Percentiles rank a stretch among this genome's conserved stretches.
phyloP scores from a whole-genome alignment of 805 yeast species.

The Jamesozyma gamospora region DNA sequence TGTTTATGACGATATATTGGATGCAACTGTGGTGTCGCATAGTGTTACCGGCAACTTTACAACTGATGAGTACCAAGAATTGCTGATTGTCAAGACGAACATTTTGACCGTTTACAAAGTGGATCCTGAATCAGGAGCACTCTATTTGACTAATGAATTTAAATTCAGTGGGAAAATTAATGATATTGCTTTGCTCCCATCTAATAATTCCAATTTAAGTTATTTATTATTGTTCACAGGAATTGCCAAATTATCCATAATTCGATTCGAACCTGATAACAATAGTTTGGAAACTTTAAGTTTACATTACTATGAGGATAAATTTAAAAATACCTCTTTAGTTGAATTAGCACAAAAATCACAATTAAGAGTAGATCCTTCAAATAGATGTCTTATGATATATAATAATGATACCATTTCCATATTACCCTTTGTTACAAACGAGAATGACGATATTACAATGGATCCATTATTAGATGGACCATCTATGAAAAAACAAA shows the following conservation, averaged over 20 bases:
- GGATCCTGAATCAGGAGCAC: constrained; percentile 12
- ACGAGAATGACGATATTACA: constrained; percentile 28
- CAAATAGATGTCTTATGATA: constrained; percentile 43
- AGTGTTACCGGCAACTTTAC: constrained; percentile 46
- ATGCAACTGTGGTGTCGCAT: constrained; percentile 64
- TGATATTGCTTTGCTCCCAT: constrained; percentile 42
- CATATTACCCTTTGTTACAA: constrained; percentile 45
- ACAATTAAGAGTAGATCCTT: constrained; percentile 52
- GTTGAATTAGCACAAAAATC: constrained; percentile 29
- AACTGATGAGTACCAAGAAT: constrained; percentile 32
- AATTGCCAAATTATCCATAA: constrained; percentile 65
- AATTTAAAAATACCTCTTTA: constrained; percentile 41
- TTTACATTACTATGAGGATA: constrained; percentile 77
- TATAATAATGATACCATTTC: constrained; percentile 62
- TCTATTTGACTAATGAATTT: constrained; percentile 48
- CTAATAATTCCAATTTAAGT: constrained; percentile 41
- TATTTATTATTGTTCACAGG: constrained; percentile 57
- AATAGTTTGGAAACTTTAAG: constrained; percentile 60
- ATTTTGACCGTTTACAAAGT: constrained; percentile 34
- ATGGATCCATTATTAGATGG: constrained; percentile 5
- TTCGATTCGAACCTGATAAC: constrained; percentile 55
- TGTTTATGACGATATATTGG: constrained; percentile 65
- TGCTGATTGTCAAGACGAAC: constrained; percentile 63
- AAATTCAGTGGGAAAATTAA: constrained; percentile 61
- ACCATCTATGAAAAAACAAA: constrained; percentile 6